Conservation (phyloP, 2,329 filamentous ascomycete species). For the Clathrospora elynae region DNA sequence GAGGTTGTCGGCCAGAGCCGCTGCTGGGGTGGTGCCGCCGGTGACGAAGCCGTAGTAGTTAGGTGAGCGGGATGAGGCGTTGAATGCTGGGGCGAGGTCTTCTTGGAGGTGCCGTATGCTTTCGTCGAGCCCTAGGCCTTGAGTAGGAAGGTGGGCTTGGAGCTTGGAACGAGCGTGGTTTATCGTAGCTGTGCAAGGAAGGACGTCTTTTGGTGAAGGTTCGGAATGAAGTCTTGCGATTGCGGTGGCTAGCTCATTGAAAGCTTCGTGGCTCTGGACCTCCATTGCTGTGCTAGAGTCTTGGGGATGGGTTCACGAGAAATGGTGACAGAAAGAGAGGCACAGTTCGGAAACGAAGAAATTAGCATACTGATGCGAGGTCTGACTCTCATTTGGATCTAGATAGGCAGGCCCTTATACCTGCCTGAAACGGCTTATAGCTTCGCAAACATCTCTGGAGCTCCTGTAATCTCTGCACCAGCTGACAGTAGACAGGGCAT, state of each 20-base stretch:
- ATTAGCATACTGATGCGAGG: constrained; percentile 1
- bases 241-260: constrained; percentile 27
- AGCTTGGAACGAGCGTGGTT: constrained; percentile 44
- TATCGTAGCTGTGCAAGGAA: constrained; percentile 43
- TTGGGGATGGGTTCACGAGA: neutral
- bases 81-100: constrained; percentile 64
- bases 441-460: too few relatives aligned
- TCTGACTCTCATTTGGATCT: constrained; percentile 2
- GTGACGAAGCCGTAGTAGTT: constrained; percentile 84
- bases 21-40: constrained; percentile 78
- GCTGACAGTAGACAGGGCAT: neutral
- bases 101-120: constrained; percentile 52
- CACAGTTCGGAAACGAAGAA: too few relatives aligned
- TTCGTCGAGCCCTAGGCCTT: constrained; percentile 52
- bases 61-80: constrained; percentile 61
- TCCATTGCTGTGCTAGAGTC: constrained; percentile 15
- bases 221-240: constrained; percentile 34
- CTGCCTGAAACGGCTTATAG: constrained; percentile 5
- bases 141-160: constrained; percentile 41
- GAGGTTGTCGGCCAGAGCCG: constrained; percentile 81
- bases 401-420: constrained; percentile 1
- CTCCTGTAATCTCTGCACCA: too few relatives aligned
- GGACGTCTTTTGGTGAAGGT: constrained; percentile 32
- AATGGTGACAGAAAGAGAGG: too few relatives aligned
- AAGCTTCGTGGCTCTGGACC: constrained; percentile 14